Evolutionary conservation across 805 yeast genomes (phyloP).

Genomic region (Vanderwaltozyma yarrowii): DNA sequence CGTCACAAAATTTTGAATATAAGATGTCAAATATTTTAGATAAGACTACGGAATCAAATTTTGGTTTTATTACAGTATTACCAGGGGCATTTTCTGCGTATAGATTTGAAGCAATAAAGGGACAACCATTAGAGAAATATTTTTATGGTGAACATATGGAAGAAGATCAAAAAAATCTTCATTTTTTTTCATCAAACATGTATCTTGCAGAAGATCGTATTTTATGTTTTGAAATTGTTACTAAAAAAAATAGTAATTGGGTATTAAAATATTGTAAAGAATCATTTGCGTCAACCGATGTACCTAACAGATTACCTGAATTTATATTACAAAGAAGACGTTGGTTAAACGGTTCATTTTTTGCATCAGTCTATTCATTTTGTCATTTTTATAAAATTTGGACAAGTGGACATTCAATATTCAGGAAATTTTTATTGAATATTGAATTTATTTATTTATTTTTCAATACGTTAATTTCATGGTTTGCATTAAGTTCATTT

Average conservation of each 20-base stretch:
- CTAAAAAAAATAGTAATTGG: conserved; percentile 67
- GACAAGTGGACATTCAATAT: conserved; percentile 62
- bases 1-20: conserved; percentile 95
- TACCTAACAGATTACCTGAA: conserved; percentile 79
- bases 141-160: conserved; percentile 82
- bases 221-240: conserved; percentile 89
- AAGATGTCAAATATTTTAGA: conserved; percentile 91
- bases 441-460: conserved; percentile 75
- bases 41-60: conserved; percentile 89
- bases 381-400: conserved; percentile 69
- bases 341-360: conserved; percentile 95
- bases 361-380: conserved; percentile 84
- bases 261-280: conserved; percentile 73
- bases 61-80: conserved; percentile 88
- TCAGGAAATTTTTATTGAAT: conserved; percentile 60
- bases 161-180: conserved; percentile 52
- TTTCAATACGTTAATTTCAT: conserved; percentile 64
- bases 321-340: conserved; percentile 86
- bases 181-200: conserved; percentile 91
- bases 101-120: conserved; percentile 71
- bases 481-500: conserved; percentile 89
- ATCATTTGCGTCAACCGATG: conserved; percentile 92
- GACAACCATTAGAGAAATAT: conserved; percentile 80
- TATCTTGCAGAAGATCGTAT: conserved; percentile 95
- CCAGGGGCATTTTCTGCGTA: conserved; percentile 98